Evolutionary conservation across 352 stramenopile genomes (phyloP).

Genomic region (Globisporangium cystogenes): DNA sequence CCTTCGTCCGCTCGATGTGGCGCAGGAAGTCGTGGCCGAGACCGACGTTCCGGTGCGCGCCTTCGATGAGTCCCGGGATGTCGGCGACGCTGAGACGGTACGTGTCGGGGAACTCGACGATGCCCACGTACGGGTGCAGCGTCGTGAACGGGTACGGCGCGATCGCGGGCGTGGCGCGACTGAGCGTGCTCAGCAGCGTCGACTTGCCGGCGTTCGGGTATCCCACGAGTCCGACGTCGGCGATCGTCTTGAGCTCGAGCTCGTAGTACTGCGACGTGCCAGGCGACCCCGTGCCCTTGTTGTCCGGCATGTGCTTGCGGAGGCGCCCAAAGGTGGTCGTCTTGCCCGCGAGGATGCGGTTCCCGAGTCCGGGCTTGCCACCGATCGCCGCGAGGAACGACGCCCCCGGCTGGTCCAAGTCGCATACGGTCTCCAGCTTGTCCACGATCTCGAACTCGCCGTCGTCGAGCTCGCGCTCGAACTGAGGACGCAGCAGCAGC

Average conservation of each 20-base stretch:
- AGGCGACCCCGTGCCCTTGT: constrained; percentile 79
- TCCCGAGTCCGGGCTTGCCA: constrained; percentile 80
- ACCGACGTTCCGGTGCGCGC: constrained; percentile 94
- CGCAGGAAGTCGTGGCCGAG: constrained; percentile 98
- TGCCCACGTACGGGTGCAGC: constrained; percentile 94
- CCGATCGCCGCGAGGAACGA: constrained; percentile 71
- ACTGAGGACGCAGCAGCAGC: constrained; percentile 25
- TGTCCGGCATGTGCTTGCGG: constrained; percentile 82
- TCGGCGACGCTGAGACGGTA: constrained; percentile 89
- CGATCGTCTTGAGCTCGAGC: constrained; percentile 98
- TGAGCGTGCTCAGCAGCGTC: constrained; percentile 92
- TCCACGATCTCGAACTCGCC: constrained; percentile 83
- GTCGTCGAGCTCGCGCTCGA: constrained; percentile 64
- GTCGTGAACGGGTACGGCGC: constrained; percentile 98
- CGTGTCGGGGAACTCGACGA: constrained; percentile 94
- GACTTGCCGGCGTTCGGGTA: constrained; percentile 99
- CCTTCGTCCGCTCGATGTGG: constrained; percentile 98
- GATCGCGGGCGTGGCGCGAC: constrained; percentile 91
- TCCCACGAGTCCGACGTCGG: constrained; percentile 97
- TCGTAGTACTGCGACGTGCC: constrained; percentile 94
- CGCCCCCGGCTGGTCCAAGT: constrained; percentile 69
- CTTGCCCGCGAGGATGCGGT: constrained; percentile 80
- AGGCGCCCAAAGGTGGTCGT: constrained; percentile 76
- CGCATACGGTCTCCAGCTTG: constrained; percentile 63
- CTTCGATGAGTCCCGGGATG: constrained; percentile 87